These are phyloP conservation scores for Dothidotthia symphoricarpi DNA, from an alignment of 2,329 filamentous ascomycete genomes.

Conservation along the genomic window DNA sequence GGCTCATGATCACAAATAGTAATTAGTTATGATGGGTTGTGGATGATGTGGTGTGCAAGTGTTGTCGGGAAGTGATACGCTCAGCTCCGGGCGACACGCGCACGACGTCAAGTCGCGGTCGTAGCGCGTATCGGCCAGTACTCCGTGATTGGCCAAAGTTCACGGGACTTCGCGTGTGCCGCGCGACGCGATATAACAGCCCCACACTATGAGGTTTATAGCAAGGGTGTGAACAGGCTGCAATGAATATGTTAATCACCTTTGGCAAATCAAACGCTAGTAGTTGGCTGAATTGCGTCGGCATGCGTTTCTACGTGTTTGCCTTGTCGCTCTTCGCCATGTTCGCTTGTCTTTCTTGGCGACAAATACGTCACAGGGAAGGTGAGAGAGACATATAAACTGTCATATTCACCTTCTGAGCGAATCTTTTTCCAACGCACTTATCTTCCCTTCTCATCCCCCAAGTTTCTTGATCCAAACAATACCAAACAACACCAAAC, in stretches of 20 bases:
- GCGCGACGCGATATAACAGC: constrained; percentile 12
- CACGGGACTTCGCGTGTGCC: constrained; percentile 13
- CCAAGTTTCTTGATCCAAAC: constrained; percentile 1
- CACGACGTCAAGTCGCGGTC: constrained; percentile 14
- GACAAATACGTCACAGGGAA: no score
- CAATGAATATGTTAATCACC: background rate
- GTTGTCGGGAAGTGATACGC: constrained; percentile 1
- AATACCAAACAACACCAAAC: constrained; percentile 2
- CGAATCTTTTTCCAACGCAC: no score
- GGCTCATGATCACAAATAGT: constrained; percentile 42
- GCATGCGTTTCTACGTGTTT: no score
- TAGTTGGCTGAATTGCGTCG: background rate
- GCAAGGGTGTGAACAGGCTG: constrained; percentile 22
- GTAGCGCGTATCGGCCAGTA: background rate
- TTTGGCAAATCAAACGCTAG: constrained; percentile 8
- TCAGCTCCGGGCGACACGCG: constrained; percentile 1
- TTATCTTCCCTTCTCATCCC: background rate
- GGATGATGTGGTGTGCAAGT: background rate
- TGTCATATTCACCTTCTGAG: no score
- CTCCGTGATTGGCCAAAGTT: constrained; percentile 14
- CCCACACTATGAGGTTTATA: constrained; percentile 10
- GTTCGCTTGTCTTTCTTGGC: background rate
- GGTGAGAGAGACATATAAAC: no score
- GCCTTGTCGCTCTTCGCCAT: background rate
- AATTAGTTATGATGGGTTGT: constrained; percentile 7